Evolutionary conservation across 129 eudicot genomes (phyloP), one percentile per base, ranked within the genome.

Genomic region (Chrysanthemum seticuspe): DNA sequence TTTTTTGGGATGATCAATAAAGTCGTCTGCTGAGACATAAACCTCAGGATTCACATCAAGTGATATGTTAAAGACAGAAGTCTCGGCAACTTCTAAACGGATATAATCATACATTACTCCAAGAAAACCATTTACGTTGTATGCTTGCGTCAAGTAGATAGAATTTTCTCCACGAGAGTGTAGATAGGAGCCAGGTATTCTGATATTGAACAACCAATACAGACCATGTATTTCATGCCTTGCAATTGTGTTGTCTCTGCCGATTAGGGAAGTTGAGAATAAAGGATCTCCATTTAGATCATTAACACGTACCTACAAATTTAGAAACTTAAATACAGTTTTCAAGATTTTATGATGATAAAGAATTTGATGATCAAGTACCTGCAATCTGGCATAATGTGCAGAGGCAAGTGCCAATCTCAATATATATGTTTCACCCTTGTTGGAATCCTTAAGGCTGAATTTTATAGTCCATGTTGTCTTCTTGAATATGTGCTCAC

Each of bases 21-120:
- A 36, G 44, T 36, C 8, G 8, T 36, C 45, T 40, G 45, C 45
- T 40, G 9, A 40, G 45, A 40, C 45, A 40, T 40, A 6, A 40
- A 40, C 45, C 45, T 40, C 45, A 5, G 45, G 45, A 40, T 40
- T 40, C 45, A 40, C 45, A 40, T 40, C 45, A 6, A 40, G 1
- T 40, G 45, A 40, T 40, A 5, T 40, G 45, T 40, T 36, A 40
- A 5, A 5, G 1, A 40, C 45, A 40, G 61, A 72, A 29, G 9
- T 40, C 10, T 5, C 62, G 0, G 7, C 85, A 34, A 67, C 80
- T 82, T 91, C 97, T 14, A 91, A 74, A 58, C 96, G 96, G 16
- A 91, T 76, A 48, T 85, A 91, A 49, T 91, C 96, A 15, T 91
- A 91, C 92, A 91, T 84, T 5, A 91, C 62, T 29, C 97, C 97